Base-by-base conservation (phyloP, 2,329 filamentous ascomycete genomes). In the Paecilomyces niveus region DNA sequence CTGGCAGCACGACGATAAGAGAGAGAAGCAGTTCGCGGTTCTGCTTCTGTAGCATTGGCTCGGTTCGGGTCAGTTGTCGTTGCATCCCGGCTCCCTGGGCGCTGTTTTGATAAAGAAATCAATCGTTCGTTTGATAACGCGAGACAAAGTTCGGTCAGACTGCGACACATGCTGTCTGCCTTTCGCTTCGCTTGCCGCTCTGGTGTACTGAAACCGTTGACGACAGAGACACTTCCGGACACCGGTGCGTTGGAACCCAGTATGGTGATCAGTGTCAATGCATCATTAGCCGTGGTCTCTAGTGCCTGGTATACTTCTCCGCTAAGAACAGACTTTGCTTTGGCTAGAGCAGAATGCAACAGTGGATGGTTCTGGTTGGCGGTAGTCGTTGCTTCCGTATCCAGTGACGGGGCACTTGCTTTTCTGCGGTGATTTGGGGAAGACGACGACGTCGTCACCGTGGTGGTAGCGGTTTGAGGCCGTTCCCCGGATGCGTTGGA, bases 91-190 rank as follows among this genome's bases (percentile, higher is more conserved):
- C 68, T 74, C 5, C 62, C 66, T n/a, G 66, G 67, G 53, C 68
- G 71, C 54, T 67, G 65, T 50, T 63, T 68, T 31, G 62, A 52
- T 24, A 54, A 22, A 9, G 61, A 57, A 24, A 65, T 67, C 54
- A 72, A 57, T 29, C 72, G 68, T 49, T 85, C 83, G 62, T 90
- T 89, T 31, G 87, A 86, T 57, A 99, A 78, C 0, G 92, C 89
- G 58, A 99, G 83, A 70, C 91, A 96, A 6, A 99, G 81, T 73
- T 99, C 94, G 0, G 93, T 97, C 63, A 99, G 77, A 68, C 89
- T 94, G 57, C 93, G 88, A 72, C 94, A 97, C 70, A 99, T 86
- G 68, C 89, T 92, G 70, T 99, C 93, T 29, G 91, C 90, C 74
- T 96, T 97, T 62, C 93, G 86, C 54, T 92, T 86, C 15, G 96